These are phyloP conservation scores for Tetragonia tetragonoides DNA, from an alignment of 148 eudicot genomes.

Conservation along the genomic window DNA sequence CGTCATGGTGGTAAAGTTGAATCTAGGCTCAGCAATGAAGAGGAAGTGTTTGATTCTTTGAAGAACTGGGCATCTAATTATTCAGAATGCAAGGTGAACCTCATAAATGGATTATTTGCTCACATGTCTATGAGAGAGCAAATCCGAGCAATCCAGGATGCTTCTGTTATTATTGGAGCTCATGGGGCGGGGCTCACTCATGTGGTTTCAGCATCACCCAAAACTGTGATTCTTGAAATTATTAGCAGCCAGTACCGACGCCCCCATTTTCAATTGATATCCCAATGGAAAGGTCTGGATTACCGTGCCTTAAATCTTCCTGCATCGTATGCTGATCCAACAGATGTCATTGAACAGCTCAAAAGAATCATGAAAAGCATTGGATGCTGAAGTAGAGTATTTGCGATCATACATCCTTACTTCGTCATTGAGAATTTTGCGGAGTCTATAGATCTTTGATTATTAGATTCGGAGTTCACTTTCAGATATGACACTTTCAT, in stretches of 20 bases:
- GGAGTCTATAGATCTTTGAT: not conserved
- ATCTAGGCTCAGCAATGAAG: conserved; percentile 78
- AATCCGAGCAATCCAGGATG: conserved; percentile 84
- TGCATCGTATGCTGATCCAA: conserved; percentile 64
- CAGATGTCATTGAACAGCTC: conserved; percentile 53
- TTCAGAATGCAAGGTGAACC: conserved; percentile 51
- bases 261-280: conserved; percentile 79
- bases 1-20: conserved; percentile 92
- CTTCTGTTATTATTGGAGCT: conserved; percentile 85
- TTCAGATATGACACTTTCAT: not conserved
- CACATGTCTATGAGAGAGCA: conserved; percentile 98
- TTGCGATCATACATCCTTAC: no score
- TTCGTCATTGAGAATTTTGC: no score
- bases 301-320: conserved; percentile 69
- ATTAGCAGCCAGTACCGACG: conserved; percentile 70
- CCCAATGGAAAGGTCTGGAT: conserved; percentile 87
- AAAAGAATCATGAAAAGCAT: conserved; percentile 51
- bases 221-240: conserved; percentile 77
- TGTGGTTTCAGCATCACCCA: conserved; percentile 71
- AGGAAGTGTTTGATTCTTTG: conserved; percentile 72
- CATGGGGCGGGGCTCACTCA: conserved; percentile 99
- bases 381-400: conserved; percentile 47
- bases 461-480: not conserved
- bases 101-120: conserved; percentile 79
- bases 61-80: conserved; percentile 57